Evolutionary conservation across 2,329 filamentous ascomycete species (phyloP), one percentile per base, ranked within the genome.

Genomic region (Chaetomium sp.): DNA sequence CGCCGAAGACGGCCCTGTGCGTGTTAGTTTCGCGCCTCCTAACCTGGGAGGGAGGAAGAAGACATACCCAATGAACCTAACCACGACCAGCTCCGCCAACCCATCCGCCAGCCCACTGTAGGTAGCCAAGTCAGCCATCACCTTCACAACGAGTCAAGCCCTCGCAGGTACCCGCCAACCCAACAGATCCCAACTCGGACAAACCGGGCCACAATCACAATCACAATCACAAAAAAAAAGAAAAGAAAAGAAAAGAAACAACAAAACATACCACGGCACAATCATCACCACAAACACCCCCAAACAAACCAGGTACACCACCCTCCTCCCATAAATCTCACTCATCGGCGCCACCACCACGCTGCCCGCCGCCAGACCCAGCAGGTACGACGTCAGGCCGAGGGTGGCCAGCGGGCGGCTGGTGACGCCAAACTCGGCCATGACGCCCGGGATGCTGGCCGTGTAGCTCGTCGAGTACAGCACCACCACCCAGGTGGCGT

Each of bases 381-480:
- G 72, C 12, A 93, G 81, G 71, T 93, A 94, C 0, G 87, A 87
- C 0, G 90, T 93, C 23, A 93, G 80, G 4, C 91, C 91, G 2
- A 93, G 78, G 0, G 90, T 90, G 1, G 87, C 84, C 12, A 89
- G 73, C 0, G 84, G 83, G 50, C 85, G 78, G 54, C 62, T 72
- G 0, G 76, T 67, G 25, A 87, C 79, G 57, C 81, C 74, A 70
- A 92, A 93, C 49, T 90, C 86, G 19, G 79, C 73, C 77, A 87
- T 86, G 76, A 94, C 84, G 0, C 88, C 86, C 0, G 84, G 82
- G 42, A 90, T 85, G 8, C 86, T 86, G 0, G 88, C 85, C 1
- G 90, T 92, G 74, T 93, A 94, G 58, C 84, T 87, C 0, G 91
- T 93, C 47, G 86, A 90, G 74, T 92, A 91, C 42, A 91, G 75